These are phyloP conservation scores for Leccinum huronense DNA, from an alignment of 1,284 basidiomycete species.

Conservation along the genomic window DNA sequence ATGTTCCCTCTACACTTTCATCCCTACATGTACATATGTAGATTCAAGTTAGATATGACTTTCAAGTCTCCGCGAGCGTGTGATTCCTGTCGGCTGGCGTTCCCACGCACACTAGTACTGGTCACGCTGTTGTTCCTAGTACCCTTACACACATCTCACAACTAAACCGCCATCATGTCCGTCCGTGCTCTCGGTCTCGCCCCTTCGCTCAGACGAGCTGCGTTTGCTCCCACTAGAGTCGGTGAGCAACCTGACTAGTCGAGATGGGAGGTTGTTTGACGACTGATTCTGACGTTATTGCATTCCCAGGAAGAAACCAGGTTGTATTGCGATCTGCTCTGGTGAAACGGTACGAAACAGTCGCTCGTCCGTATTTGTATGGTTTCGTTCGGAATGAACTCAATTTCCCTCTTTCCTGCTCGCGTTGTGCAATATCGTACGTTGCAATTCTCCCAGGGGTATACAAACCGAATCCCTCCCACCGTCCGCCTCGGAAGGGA, in stretches of 20 bases:
- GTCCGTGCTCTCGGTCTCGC: slow-evolving; percentile 54
- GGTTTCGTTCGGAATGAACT: not conserved
- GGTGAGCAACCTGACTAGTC: slow-evolving; percentile 37
- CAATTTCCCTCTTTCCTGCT: not conserved
- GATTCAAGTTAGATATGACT: slow-evolving; percentile 8
- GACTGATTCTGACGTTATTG: slow-evolving; percentile 5
- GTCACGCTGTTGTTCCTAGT: not conserved
- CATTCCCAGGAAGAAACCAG: slow-evolving; percentile 43
- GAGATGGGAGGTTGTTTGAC: not conserved
- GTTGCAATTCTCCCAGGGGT: slow-evolving; percentile 34
- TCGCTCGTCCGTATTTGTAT: not conserved
- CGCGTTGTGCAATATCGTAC: not conserved
- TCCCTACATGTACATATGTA: not conserved
- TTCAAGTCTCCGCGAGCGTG: slow-evolving; percentile 4
- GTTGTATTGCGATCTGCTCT: slow-evolving; percentile 42
- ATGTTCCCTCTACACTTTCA: slow-evolving; percentile 4
- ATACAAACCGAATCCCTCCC: slow-evolving; percentile 67
- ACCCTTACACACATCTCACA: slow-evolving; percentile 5
- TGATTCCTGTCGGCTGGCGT: slow-evolving; percentile 15
- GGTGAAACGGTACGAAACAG: slow-evolving; percentile 45
- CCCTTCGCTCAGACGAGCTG: slow-evolving; percentile 51
- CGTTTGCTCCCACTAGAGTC: slow-evolving; percentile 44
- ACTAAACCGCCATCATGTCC: slow-evolving; percentile 47
- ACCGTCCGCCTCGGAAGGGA: slow-evolving; percentile 55
- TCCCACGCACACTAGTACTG: slow-evolving; percentile 22